Evolutionary conservation across 495 filamentous ascomycete species (phyloP), one percentile per base, ranked within the genome.

Genomic region (Hypomontagnella submonticulosa): DNA sequence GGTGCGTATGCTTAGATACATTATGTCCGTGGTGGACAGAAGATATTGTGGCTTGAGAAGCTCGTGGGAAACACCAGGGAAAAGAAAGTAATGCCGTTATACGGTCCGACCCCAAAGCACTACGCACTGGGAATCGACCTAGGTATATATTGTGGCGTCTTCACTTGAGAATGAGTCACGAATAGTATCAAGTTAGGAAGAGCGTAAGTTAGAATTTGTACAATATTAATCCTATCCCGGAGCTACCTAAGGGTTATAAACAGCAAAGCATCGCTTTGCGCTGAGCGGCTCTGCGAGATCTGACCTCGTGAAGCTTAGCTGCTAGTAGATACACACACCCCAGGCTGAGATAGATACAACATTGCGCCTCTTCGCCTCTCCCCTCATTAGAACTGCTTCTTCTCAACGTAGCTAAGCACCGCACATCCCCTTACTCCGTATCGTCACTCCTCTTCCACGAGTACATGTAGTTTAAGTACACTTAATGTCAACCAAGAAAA

Each of bases 261-360:
- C 60, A 68, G 42, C 43, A 50, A 41, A 43, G 50, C 43, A 12
- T 48, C 23, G 34, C 23, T 19, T 40, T 40, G 34, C 40, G 42
- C 32, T 6, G 10, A 20, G 36, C 27, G 16, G 27, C 19, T 11
- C 52, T 7, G 9, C 10, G 42, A 16, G 34, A 54, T 37, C n/a
- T 51, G 36, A 51, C 60, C 54, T 38, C 51, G 43, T 27, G 10
- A 32, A 69, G 37, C 30, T 27, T 10, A 15, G 42, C 10, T 32
- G 34, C 49, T 53, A 44, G 47, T 69, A 69, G 50, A 60, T 61
- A 64, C 60, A 69, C 60, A 69, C 44, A 20, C 44, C 55, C 2
- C 42, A 61, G 34, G 51, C 63, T 48, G 40, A 50, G 49, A 63
- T 59, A 61, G 41, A 69, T 59, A 69, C 64, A 58, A 43, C 30